These are phyloP conservation scores for Sophora flavescens DNA, from an alignment of 306 rosid species.

Conservation along the genomic window DNA sequence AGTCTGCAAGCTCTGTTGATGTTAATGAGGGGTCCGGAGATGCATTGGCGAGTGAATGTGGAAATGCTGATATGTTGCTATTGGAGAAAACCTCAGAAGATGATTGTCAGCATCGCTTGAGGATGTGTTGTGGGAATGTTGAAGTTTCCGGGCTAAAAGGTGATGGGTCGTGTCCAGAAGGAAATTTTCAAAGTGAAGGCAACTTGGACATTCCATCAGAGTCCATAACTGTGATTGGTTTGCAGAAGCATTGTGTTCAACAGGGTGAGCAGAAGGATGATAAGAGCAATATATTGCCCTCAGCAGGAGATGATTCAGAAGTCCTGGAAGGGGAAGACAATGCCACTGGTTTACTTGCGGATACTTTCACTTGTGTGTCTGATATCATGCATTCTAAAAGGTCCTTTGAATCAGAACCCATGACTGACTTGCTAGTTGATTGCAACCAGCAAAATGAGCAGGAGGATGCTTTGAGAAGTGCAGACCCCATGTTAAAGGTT, in stretches of 20 bases:
- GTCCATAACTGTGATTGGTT: constrained; percentile 37
- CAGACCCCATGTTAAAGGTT: constrained; percentile 47
- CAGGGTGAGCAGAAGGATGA: constrained; percentile 55
- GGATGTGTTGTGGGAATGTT: constrained; percentile 44
- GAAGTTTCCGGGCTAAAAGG: constrained; percentile 41
- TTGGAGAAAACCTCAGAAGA: constrained; percentile 41
- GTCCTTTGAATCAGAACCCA: constrained; percentile 46
- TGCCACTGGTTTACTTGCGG: constrained; percentile 39
- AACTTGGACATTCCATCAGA: constrained; percentile 41
- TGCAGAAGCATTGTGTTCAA: constrained; percentile 45
- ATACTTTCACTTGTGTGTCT: constrained; percentile 46
- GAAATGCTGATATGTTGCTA: constrained; percentile 44
- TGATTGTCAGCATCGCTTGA: constrained; percentile 44
- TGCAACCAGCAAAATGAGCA: constrained; percentile 52
- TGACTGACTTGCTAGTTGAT: constrained; percentile 44
- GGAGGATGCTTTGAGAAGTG: constrained; percentile 53
- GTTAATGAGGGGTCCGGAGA: constrained; percentile 45
- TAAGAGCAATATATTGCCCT: constrained; percentile 35
- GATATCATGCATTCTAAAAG: constrained; percentile 48
- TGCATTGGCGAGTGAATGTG: constrained; percentile 50
- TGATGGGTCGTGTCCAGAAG: constrained; percentile 39
- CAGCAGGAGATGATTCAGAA: constrained; percentile 41
- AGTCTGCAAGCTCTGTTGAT: constrained; percentile 46
- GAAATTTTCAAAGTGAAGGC: constrained; percentile 50
- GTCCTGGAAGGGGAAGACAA: constrained; percentile 41